Evolutionary conservation across 768 basidiomycete species (phyloP).

Genomic region (Phylloporus rhodoxanthus): DNA sequence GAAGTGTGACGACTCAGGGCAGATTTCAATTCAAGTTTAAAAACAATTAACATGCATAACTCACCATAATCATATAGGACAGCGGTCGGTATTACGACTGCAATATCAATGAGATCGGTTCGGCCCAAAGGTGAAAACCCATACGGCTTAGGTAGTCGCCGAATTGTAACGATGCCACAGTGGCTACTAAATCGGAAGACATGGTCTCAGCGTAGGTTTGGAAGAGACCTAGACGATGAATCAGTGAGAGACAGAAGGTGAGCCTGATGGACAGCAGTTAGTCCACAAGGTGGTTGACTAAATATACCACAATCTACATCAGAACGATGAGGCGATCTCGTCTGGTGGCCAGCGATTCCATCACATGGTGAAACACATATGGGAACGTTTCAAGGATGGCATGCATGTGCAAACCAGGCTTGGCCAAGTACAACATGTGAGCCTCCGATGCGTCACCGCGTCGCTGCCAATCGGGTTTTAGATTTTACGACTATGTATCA

Average conservation of each 20-base stretch:
- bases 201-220: background rate
- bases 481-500: too few relatives aligned
- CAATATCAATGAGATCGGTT: background rate
- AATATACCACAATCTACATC: background rate
- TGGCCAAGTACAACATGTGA: background rate
- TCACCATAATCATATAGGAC: constrained; percentile 20
- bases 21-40: background rate
- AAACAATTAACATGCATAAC: background rate
- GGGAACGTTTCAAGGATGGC: background rate
- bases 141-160: constrained; percentile 8
- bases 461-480: background rate
- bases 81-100: constrained; percentile 11
- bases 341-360: background rate
- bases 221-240: too few relatives aligned
- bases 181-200: constrained; percentile 9
- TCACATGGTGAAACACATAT: background rate
- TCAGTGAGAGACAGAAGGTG: background rate
- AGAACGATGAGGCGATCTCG: background rate
- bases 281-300: background rate
- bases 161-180: constrained; percentile 7
- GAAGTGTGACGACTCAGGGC: constrained; percentile 12
- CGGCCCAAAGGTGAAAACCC: background rate
- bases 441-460: too few relatives aligned
- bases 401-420: background rate
- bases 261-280: background rate